phyloP scores from a whole-genome alignment of 1,284 basidiomycete genomes.

The Phellinidium pouzarii region DNA sequence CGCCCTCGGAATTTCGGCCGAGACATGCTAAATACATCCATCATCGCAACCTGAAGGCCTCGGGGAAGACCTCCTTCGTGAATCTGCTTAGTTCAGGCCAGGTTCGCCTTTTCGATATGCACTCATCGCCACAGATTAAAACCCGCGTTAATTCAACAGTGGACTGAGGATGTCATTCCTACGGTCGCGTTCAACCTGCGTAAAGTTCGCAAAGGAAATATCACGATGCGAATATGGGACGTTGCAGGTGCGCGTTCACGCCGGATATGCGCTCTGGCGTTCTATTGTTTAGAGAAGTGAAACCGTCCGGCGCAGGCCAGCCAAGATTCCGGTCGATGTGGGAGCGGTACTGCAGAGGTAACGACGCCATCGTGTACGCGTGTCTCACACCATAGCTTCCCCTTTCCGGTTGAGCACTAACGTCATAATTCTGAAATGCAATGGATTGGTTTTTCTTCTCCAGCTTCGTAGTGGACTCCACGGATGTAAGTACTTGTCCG shows the following conservation, averaged over 20 bases:
- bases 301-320: constrained; percentile 51
- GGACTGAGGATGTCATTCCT: constrained; percentile 91
- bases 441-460: constrained; percentile 10
- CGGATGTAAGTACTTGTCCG: constrained; percentile 53
- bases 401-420: constrained; percentile 10
- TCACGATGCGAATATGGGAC: constrained; percentile 93
- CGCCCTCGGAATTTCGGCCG: neutral
- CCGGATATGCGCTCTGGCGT: neutral
- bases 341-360: constrained; percentile 94
- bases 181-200: constrained; percentile 90
- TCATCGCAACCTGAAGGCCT: constrained; percentile 49
- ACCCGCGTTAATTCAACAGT: constrained; percentile 36
- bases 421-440: constrained; percentile 18
- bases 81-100: constrained; percentile 87
- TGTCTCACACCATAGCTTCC: constrained; percentile 15
- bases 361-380: constrained; percentile 82
- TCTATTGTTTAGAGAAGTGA: neutral
- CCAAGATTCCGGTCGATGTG: constrained; percentile 91
- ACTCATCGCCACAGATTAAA: neutral
- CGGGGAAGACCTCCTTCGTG: constrained; percentile 92
- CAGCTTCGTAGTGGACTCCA: constrained; percentile 90
- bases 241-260: constrained; percentile 57
- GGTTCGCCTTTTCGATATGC: constrained; percentile 25
- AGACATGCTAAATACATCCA: constrained; percentile 5
- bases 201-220: constrained; percentile 81